Conservation (phyloP, 1,284 basidiomycete genomes). For the Pseudozyma sp. region DNA sequence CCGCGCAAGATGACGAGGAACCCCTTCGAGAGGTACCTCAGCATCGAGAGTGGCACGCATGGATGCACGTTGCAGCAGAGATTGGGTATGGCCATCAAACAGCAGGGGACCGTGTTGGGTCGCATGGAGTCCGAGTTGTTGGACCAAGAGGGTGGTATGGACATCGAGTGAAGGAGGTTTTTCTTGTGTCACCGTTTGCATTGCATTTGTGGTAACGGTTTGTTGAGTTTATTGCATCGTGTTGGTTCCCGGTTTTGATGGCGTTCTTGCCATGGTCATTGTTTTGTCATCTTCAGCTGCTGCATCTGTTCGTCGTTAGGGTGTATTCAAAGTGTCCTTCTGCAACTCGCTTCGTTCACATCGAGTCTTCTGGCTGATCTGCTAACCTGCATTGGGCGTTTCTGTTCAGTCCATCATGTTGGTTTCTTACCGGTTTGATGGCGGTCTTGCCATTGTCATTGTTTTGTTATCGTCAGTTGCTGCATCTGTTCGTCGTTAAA, state of each 20-base stretch:
- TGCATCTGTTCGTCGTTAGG: too few species aligned
- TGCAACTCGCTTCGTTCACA: too few species aligned
- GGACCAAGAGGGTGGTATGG: conserved; percentile 12
- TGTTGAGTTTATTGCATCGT: neutral
- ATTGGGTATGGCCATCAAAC: conserved; percentile 11
- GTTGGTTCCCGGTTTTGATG: neutral
- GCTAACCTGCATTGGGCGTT: too few species aligned
- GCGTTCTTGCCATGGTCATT: neutral
- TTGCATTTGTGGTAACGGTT: neutral
- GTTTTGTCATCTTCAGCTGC: too few species aligned
- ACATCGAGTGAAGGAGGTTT: conserved; percentile 2
- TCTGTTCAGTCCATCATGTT: too few species aligned
- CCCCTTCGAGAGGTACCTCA: conserved; percentile 43
- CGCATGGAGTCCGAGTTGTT: conserved; percentile 2
- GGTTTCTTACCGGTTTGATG: too few species aligned
- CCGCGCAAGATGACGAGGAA: conserved; percentile 51
- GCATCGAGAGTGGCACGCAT: neutral
- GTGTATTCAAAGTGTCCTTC: too few species aligned
- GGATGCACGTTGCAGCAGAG: conserved; percentile 13
- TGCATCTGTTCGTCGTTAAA: too few species aligned
- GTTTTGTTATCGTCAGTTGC: too few species aligned
- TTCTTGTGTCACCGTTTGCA: neutral
- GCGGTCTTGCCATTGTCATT: too few species aligned
- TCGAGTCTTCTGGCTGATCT: too few species aligned
- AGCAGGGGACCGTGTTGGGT: conserved; percentile 1